phyloP scores from a whole-genome alignment of 768 basidiomycete genomes.

The Cystobasidiopsis lactophilus region DNA sequence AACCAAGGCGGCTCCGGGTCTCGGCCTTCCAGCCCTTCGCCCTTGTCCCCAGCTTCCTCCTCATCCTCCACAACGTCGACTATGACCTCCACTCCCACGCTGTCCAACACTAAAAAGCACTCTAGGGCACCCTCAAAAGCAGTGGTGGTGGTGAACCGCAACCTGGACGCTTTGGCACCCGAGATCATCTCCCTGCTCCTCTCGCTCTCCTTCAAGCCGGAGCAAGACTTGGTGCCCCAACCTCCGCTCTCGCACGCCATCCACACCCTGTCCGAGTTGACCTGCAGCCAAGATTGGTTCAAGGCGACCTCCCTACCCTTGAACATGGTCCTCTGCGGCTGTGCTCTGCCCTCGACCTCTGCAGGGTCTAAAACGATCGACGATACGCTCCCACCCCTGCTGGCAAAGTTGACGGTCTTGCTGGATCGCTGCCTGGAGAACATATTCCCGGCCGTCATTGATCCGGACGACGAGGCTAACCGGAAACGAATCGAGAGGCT shows the following conservation, averaged over 20 bases:
- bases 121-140: too few relatives aligned
- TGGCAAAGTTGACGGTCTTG: constrained; percentile 1
- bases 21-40: too few relatives aligned
- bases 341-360: constrained; percentile 1
- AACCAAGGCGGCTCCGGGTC: too few relatives aligned
- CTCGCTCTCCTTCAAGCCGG: too few relatives aligned
- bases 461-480: constrained; percentile 7
- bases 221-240: too few relatives aligned
- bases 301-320: not conserved
- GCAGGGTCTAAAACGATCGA: not conserved
- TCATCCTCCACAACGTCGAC: too few relatives aligned
- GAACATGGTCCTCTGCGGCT: not conserved
- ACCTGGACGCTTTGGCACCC: too few relatives aligned
- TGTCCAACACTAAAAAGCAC: too few relatives aligned
- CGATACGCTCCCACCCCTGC: constrained; percentile 5
- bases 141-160: too few relatives aligned
- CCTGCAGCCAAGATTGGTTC: constrained; percentile 1
- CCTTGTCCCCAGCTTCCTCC: too few relatives aligned
- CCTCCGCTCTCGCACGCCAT: constrained; percentile 9
- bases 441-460: not conserved
- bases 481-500: not conserved
- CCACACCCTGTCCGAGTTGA: constrained; percentile 1
- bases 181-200: too few relatives aligned
- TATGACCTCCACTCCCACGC: too few relatives aligned
- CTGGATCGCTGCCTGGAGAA: not conserved